A percentile compares a stretch with the other conserved stretches of the same genome.
These are phyloP conservation scores for Geotrichum carabidarum DNA, from an alignment of 1,139 yeast genomes.

Conservation along the genomic window DNA sequence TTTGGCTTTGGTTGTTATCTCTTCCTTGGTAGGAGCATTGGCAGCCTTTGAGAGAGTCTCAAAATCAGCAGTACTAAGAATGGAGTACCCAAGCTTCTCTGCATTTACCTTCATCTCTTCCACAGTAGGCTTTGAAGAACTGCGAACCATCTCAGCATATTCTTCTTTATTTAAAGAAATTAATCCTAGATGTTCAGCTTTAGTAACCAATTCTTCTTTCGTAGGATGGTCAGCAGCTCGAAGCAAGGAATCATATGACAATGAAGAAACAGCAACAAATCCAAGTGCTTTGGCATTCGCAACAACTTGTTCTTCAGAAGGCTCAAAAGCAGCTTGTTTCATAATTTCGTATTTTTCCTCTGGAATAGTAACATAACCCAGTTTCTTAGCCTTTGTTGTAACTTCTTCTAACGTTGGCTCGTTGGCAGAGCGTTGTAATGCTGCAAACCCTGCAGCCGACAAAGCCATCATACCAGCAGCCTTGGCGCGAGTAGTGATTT, in stretches of 20 bases:
- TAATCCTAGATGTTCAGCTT: constrained; percentile 35
- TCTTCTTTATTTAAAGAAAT: constrained; percentile 28
- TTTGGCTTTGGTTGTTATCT: constrained; percentile 37
- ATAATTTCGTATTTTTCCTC: constrained; percentile 3
- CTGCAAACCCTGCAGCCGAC: constrained; percentile 25
- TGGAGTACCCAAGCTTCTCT: constrained; percentile 24
- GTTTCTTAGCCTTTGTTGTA: constrained; percentile 24
- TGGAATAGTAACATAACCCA: constrained; percentile 24
- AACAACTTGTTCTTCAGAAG: constrained; percentile 19
- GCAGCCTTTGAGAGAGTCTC: constrained; percentile 3
- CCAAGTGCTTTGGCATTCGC: constrained; percentile 22
- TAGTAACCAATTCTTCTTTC: constrained; percentile 36
- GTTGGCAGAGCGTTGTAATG: constrained; percentile 16
- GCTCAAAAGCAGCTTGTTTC: constrained; percentile 21
- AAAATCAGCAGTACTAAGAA: constrained; percentile 19
- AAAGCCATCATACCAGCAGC: constrained; percentile 30
- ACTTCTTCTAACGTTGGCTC: constrained; percentile 22
- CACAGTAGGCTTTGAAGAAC: constrained; percentile 30
- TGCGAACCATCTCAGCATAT: constrained; percentile 35
- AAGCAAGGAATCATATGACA: constrained; percentile 14
- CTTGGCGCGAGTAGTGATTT: constrained; percentile 37
- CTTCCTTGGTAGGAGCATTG: constrained; percentile 15
- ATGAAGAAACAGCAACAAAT: constrained; percentile 4
- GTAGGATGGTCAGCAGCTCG: constrained; percentile 38
- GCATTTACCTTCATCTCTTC: constrained; percentile 19